Conservation (phyloP, 2,329 filamentous ascomycete genomes). For the Botrytis medusae region DNA sequence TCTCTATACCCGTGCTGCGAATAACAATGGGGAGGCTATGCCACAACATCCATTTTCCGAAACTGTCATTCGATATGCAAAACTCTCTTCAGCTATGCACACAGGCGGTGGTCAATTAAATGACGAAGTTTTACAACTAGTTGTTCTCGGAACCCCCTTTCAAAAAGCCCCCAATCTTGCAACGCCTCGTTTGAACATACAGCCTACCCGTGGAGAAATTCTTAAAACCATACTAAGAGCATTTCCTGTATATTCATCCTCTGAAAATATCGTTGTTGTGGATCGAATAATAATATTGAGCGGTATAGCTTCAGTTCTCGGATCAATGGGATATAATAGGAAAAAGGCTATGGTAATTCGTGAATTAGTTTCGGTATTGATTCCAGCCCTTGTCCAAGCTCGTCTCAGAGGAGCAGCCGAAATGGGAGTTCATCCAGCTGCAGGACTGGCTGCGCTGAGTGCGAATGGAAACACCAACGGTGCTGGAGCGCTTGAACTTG, state of each 20-base stretch:
- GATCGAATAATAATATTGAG: slow-evolving; percentile 79
- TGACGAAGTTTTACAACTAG: slow-evolving; percentile 59
- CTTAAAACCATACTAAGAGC: slow-evolving; percentile 65
- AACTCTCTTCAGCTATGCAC: slow-evolving; percentile 66
- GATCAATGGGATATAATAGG: slow-evolving; percentile 73
- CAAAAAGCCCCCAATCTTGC: slow-evolving; percentile 48
- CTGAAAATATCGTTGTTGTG: slow-evolving; percentile 67
- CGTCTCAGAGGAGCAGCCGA: slow-evolving; percentile 93
- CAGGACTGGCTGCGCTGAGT: slow-evolving; percentile 72
- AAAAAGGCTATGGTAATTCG: slow-evolving; percentile 91
- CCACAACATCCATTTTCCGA: slow-evolving; percentile 72
- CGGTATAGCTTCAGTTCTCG: slow-evolving; percentile 84
- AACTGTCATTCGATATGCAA: slow-evolving; percentile 70
- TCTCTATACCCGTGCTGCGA: slow-evolving; percentile 67
- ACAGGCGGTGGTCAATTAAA: slow-evolving; percentile 63
- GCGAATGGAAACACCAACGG: slow-evolving; percentile 51
- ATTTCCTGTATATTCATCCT: slow-evolving; percentile 63
- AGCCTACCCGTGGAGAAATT: slow-evolving; percentile 62
- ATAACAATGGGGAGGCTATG: slow-evolving; percentile 63
- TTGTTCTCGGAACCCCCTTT: slow-evolving; percentile 61
- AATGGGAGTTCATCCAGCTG: slow-evolving; percentile 90
- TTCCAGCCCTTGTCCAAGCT: slow-evolving; percentile 83
- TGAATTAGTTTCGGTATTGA: slow-evolving; percentile 79
- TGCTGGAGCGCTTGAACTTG: slow-evolving; percentile 58
- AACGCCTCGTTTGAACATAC: slow-evolving; percentile 56